Evolutionary conservation across 345 rosid genomes (phyloP), one percentile per base, ranked within the genome.

Genomic region (Eutrema yunnanense): DNA sequence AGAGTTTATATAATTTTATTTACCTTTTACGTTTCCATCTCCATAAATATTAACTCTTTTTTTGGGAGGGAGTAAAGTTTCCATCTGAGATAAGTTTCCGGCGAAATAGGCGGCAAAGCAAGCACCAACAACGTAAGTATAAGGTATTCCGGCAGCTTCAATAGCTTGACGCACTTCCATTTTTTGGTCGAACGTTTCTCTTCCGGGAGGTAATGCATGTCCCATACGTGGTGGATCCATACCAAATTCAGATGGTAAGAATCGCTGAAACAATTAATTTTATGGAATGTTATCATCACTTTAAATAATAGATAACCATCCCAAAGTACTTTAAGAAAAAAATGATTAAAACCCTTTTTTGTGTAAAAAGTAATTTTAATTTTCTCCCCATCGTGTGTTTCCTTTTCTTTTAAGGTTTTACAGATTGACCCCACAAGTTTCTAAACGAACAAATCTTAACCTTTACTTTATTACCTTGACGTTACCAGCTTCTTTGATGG

Each of bases 201-300:
- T 84, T 59, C 98, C 96, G 0, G 98, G 99, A 22, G 85, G 93
- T 8, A 95, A 64, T 2, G 96, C 97, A 11, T 86, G 62, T 32
- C 60, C 83, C 98, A 94, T 94, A 10, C 81, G 62, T 0, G 96
- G 57, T 30, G 97, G 96, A 72, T 94, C 96, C 81, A 85, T 91
- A 3, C 98, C 98, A 65, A 89, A 94, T 63, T 94, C 98, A 2
- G 97, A 91, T 0, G 96, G 97, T 78, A 94, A 69, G 69, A 94
- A 91, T 16, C 96, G 80, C 97, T 92, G 41, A 46, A 64, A 36
- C 6, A 8, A 6, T 53, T 59, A 13, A 2, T 29, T 63, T 53
- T 16, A 32, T 16, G 26, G 1, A 19, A 11, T 32, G 19, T 6
- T 12, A 33, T 41, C 10, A 14, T 55, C 0, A 22, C 26, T 36